Evolutionary conservation across 306 rosid genomes (phyloP).

Genomic region (Cicer arietinum): DNA sequence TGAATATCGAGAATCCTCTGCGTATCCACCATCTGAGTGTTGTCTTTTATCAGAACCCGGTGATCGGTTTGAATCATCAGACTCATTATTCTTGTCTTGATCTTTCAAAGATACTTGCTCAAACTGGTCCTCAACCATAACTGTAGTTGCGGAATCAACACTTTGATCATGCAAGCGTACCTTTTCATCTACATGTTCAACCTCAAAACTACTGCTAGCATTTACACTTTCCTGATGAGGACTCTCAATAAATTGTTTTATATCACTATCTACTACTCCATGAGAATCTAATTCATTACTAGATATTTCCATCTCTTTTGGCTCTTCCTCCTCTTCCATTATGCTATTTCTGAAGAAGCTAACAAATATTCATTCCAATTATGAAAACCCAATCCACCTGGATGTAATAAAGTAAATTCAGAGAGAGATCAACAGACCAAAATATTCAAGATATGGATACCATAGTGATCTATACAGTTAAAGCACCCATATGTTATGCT

Average conservation of each 20-base stretch:
- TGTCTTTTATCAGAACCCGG: conserved; percentile 65
- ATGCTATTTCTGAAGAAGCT: conserved; percentile 37
- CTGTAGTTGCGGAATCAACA: conserved; percentile 50
- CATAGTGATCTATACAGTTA: conserved; percentile 8
- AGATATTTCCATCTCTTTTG: conserved; percentile 55
- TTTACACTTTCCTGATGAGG: conserved; percentile 50
- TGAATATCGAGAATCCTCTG: conserved; percentile 59
- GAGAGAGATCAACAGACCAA: conserved; percentile 17
- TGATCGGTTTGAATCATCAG: conserved; percentile 55
- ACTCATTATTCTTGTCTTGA: conserved; percentile 64
- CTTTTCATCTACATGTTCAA: conserved; percentile 47
- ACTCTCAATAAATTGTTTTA: conserved; percentile 50
- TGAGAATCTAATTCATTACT: conserved; percentile 50
- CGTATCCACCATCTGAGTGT: conserved; percentile 55
- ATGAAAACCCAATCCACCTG: conserved; percentile 50
- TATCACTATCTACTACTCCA: conserved; percentile 50
- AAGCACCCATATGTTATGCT: neutral
- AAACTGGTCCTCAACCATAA: conserved; percentile 77
- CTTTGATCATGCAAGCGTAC: conserved; percentile 46
- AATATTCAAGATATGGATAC: conserved; percentile 3
- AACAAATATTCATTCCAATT: conserved; percentile 51
- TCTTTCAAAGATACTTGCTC: conserved; percentile 91
- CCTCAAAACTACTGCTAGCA: conserved; percentile 44
- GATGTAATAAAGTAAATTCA: conserved; percentile 41
- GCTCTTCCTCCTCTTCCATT: conserved; percentile 89